Conservation (phyloP, 148 eudicot species). For the Rhododendron vialii region DNA sequence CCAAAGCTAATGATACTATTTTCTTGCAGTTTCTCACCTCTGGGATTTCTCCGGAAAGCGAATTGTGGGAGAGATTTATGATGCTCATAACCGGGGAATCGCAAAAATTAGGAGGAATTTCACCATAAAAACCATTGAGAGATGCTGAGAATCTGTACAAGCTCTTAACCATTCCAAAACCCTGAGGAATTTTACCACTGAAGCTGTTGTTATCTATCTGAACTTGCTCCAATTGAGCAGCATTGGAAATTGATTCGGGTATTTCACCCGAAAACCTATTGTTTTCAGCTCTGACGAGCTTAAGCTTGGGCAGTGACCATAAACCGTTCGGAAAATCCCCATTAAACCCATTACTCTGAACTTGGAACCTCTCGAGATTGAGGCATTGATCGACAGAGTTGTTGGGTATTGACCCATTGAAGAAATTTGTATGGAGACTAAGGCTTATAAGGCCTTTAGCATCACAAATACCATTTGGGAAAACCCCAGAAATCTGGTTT, state of each 20-base stretch:
- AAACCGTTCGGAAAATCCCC: slow-evolving; percentile 68
- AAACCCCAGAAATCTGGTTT: slow-evolving; percentile 67
- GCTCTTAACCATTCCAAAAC: slow-evolving; percentile 62
- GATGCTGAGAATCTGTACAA: slow-evolving; percentile 93
- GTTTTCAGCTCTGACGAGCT: slow-evolving; percentile 81
- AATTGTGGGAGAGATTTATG: slow-evolving; percentile 67
- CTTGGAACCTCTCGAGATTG: slow-evolving; percentile 68
- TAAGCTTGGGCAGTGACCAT: slow-evolving; percentile 78
- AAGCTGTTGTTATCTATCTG: slow-evolving; percentile 93
- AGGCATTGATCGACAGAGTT: slow-evolving; percentile 43
- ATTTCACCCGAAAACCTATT: slow-evolving; percentile 69
- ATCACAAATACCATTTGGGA: slow-evolving; percentile 54
- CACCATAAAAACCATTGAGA: slow-evolving; percentile 57
- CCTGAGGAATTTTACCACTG: slow-evolving; percentile 55
- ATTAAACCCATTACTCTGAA: slow-evolving; percentile 71
- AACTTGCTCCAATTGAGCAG: slow-evolving; percentile 75
- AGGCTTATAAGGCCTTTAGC: slow-evolving; percentile 40
- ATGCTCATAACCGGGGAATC: slow-evolving; percentile 93
- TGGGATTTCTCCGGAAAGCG: slow-evolving; percentile 60
- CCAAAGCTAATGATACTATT: slow-evolving; percentile 70
- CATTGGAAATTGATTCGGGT: slow-evolving; percentile 56
- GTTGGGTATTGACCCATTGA: slow-evolving; percentile 55
- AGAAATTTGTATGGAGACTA: slow-evolving; percentile 60
- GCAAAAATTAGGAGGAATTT: slow-evolving; percentile 73
- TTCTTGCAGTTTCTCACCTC: slow-evolving; percentile 58